Percentiles rank a stretch among this genome's conserved stretches.
Conservation (phyloP, 2,329 filamentous ascomycete genomes). For the Rhynchosporium secalis region DNA sequence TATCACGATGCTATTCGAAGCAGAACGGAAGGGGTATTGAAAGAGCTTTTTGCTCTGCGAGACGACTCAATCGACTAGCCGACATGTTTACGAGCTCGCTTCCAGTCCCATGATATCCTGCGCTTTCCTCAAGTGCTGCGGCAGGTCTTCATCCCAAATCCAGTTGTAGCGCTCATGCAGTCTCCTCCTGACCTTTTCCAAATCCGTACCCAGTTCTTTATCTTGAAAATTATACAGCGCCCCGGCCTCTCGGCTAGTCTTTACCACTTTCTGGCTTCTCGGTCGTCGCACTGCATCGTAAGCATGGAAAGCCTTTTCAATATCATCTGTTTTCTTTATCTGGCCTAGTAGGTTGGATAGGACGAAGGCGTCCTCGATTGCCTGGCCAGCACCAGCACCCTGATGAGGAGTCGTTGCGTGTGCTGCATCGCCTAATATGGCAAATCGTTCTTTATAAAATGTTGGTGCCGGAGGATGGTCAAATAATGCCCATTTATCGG, state of each 20-base stretch:
- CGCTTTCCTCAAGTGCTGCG: constrained; percentile 42
- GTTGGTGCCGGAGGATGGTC: constrained; percentile 46
- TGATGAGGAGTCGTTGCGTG: constrained; percentile 63
- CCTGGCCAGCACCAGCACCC: constrained; percentile 58
- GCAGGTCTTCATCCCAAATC: constrained; percentile 43
- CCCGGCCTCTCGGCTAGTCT: constrained; percentile 35
- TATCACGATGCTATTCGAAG: constrained; percentile 81
- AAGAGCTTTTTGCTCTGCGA: constrained; percentile 72
- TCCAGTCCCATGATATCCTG: constrained; percentile 39
- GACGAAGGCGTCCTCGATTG: constrained; percentile 53
- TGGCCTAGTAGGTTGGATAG: constrained; percentile 49
- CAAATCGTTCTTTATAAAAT: constrained; percentile 47
- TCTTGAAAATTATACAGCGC: constrained; percentile 48
- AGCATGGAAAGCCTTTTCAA: constrained; percentile 49
- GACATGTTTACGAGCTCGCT: constrained; percentile 17
- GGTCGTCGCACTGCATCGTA: constrained; percentile 52
- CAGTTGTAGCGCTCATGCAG: constrained; percentile 40
- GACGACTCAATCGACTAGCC: constrained; percentile 64
- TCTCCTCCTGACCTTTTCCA: constrained; percentile 42
- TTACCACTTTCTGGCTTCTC: constrained; percentile 37
- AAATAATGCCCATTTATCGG: constrained; percentile 50
- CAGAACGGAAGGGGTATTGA: constrained; percentile 74
- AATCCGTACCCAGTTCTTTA: constrained; percentile 41
- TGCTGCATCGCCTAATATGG: constrained; percentile 61
- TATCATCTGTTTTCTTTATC: constrained; percentile 39